Evolutionary conservation across 768 basidiomycete species (phyloP), one percentile per base, ranked within the genome.

Genomic region (Amanita rimosa): DNA sequence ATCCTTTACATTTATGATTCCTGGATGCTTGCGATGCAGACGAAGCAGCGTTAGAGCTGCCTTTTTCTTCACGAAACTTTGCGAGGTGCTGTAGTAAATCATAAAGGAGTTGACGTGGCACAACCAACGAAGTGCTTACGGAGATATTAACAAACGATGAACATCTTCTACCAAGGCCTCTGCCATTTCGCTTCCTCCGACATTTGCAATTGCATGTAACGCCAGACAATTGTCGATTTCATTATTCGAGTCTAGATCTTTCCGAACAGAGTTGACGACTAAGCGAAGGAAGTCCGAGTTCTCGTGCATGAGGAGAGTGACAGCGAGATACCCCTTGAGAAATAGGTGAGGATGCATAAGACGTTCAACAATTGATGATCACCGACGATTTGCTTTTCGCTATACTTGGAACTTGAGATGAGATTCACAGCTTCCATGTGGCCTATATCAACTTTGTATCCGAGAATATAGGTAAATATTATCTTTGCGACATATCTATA

Each of bases 401-500:
- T 92, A 62, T 99, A 99, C 59, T 97, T 98, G 27, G 78, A 66
- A 59, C 89, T 92, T 22, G 94, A 88, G 55, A 99, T 97, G 55
- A 99, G 76, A 64, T 99, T 98, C 55, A 98, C 92, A 21, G 96
- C 95, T 61, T 98, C 94, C 94, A 98, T 96, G 64, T 98, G 96
- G 13, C 96, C 96, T 17, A 98, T 80, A 62, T 99, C 96, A 57
- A 98, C 93, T 67, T 96, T 95, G 72, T 99, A 99, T 37, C 96
- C 96, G 52, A 99, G 72, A 58, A 99, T 99, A 60, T 97, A 98
- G 5, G 96, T 97, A 72, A 98, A 99, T 52, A 98, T 86, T 58
- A 99, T 94, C 71, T 99, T 98, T 50, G 93, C 89, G 37, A 98
- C 90, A 75, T 96, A 98, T 81, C 88, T 89, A 38, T 50, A 49